Conservation (phyloP, 768 basidiomycete genomes). For the Tephrocybe sp. region DNA sequence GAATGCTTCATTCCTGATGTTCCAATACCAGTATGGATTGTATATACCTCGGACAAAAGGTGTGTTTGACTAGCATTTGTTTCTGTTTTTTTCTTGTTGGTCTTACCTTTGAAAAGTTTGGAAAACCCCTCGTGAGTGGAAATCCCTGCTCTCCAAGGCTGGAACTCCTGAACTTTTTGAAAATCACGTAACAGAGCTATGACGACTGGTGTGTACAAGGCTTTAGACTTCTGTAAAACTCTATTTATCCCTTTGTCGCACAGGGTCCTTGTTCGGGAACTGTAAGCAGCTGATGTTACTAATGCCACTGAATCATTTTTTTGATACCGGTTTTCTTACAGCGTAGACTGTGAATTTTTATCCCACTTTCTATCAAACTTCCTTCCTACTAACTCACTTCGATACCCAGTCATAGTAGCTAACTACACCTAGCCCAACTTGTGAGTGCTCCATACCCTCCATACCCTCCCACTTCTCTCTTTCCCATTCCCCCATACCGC, state of each 20-base stretch:
- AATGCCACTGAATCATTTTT: too few species aligned
- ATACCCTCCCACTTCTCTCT: constrained; percentile 4
- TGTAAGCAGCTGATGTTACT: too few species aligned
- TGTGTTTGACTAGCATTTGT: constrained; percentile 25
- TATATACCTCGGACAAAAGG: constrained; percentile 96
- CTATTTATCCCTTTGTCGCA: not conserved
- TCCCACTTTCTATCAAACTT: too few species aligned
- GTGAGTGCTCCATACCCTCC: too few species aligned
- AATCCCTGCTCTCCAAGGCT: not conserved
- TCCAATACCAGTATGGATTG: constrained; percentile 74
- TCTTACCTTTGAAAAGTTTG: constrained; percentile 46
- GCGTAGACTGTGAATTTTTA: constrained; percentile 78
- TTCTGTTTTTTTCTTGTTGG: not conserved
- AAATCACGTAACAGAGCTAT: constrained; percentile 27
- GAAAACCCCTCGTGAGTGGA: constrained; percentile 66
- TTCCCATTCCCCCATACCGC: constrained; percentile 1
- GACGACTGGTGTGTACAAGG: constrained; percentile 39
- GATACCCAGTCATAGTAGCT: constrained; percentile 63
- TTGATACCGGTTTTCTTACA: constrained; percentile 31
- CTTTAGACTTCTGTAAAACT: not conserved
- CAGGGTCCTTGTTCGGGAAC: constrained; percentile 71
- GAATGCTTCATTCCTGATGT: not conserved
- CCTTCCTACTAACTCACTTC: too few species aligned
- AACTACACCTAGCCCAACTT: constrained; percentile 77
- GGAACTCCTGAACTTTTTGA: not conserved